Conservation (phyloP, 805 yeast species). For the Wickerhamia fluorescens region DNA sequence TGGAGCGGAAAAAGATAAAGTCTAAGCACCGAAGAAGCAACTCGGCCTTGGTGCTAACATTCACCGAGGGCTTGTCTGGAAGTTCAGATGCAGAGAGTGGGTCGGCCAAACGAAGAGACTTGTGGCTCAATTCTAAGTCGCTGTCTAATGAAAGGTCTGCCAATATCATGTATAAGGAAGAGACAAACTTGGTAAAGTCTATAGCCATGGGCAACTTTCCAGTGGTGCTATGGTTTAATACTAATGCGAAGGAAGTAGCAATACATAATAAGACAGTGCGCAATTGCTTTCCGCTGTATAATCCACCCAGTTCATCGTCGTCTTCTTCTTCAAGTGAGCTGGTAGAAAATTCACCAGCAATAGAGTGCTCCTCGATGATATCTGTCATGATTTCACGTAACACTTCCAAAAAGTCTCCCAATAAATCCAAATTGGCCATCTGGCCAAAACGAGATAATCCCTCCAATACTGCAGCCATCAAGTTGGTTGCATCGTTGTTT, state of each 20-base stretch:
- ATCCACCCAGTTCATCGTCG: constrained; percentile 20
- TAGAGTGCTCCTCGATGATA: constrained; percentile 37
- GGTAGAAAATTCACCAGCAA: constrained; percentile 11
- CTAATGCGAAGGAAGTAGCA: constrained; percentile 82
- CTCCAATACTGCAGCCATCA: constrained; percentile 84
- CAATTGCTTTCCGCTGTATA: constrained; percentile 35
- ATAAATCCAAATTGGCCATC: constrained; percentile 83
- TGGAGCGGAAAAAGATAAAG: constrained; percentile 70
- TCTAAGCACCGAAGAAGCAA: constrained; percentile 72
- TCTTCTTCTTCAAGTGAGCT: constrained; percentile 10
- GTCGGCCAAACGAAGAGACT: constrained; percentile 72
- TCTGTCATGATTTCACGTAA: constrained; percentile 71
- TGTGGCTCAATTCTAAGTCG: constrained; percentile 80
- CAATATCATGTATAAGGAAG: constrained; percentile 62
- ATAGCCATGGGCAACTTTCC: constrained; percentile 55
- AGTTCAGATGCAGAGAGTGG: constrained; percentile 44
- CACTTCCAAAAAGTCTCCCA: constrained; percentile 90
- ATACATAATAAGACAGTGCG: constrained; percentile 77
- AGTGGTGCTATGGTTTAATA: constrained; percentile 56
- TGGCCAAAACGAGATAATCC: constrained; percentile 88
- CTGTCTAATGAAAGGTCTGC: constrained; percentile 68
- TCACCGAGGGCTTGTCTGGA: constrained; percentile 60
- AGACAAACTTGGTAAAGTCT: constrained; percentile 76
- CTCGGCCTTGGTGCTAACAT: constrained; percentile 85
- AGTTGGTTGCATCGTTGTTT: constrained; percentile 40